Base-by-base conservation (phyloP, 129 eudicot species). In the Apium graveolens region DNA sequence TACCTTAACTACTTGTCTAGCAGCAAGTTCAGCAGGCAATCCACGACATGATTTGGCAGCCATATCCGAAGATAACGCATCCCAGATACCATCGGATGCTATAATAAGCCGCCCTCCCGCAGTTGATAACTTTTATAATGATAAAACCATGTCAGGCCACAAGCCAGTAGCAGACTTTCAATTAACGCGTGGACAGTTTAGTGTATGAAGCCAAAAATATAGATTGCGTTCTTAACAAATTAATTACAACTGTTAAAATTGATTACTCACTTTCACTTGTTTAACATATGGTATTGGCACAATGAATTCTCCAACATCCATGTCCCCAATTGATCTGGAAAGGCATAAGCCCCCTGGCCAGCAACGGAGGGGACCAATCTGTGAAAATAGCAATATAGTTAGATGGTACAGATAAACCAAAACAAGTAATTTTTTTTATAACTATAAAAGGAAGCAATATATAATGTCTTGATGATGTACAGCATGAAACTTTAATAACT, bases 261-360 rank as follows among this genome's bases (percentile, higher is more conserved):
- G 14, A 48, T 49, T 51, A 32, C 44, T 44, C 87, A 94, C 98
- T 91, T 94, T 94, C 62, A 94, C 96, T 91, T 94, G 98, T 80
- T 94, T 94, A 65, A 94, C 98, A 75, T 91, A 83, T 10, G 98
- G 98, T 78, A 94, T 80, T 21, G 98, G 98, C 76, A 94, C 98
- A 5, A 94, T 94, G 70, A 88, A 91, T 74, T 94, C 98, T 35
- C 97, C 97, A 51, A 94, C 98, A 90, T 94, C 98, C 93, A 88
- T 87, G 84, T 94, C 98, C 3, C 98, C 98, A 24, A 94, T 94
- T 45, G 98, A 94, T 78, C 98, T 82, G 5, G 98, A 94, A 84
- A 94, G 98, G 87, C 98, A 94, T 81, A 94, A 91, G 26, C 98
- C 98, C 45, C 98, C 98, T 73, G 98, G 98, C 98, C 98, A 94